Conservation (phyloP, 352 stramenopile species). For the Paralagenidium karlingii region DNA sequence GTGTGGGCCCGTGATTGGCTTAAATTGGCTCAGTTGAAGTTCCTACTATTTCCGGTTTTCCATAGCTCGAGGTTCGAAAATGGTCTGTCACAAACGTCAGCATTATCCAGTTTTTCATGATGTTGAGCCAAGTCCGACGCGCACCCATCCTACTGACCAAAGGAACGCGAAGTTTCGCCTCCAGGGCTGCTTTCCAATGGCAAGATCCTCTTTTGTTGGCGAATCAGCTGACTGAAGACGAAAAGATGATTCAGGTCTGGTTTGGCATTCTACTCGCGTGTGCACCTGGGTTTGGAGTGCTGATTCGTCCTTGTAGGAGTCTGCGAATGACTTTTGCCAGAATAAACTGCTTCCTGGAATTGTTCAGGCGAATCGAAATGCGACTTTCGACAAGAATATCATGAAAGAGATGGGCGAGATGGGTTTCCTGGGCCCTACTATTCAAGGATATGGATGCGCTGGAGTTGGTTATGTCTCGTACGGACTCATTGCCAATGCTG, state of each 20-base stretch:
- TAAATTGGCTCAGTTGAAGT: too few relatives aligned
- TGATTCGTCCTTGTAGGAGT: slow-evolving; percentile 43
- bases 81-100: too few relatives aligned
- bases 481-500: slow-evolving; percentile 92
- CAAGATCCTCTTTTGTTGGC: slow-evolving; percentile 70
- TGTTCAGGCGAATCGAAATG: slow-evolving; percentile 90
- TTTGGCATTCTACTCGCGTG: background rate
- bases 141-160: background rate
- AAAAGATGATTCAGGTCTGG: slow-evolving; percentile 82
- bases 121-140: too few relatives aligned
- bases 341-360: slow-evolving; percentile 89
- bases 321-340: slow-evolving; percentile 89
- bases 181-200: slow-evolving; percentile 55
- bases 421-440: slow-evolving; percentile 90
- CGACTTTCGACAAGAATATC: slow-evolving; percentile 89
- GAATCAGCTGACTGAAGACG: slow-evolving; percentile 79
- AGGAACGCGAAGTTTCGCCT: slow-evolving; percentile 17
- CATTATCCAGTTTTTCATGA: too few relatives aligned
- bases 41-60: too few relatives aligned
- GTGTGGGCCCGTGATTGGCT: too few relatives aligned
- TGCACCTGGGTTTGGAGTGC: background rate
- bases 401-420: slow-evolving; percentile 92
- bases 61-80: too few relatives aligned
- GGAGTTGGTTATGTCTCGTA: slow-evolving; percentile 95
- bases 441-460: slow-evolving; percentile 91